Evolutionary conservation across 768 basidiomycete species (phyloP), one percentile per base, ranked within the genome.

Genomic region (Phaeolepiota aurea): DNA sequence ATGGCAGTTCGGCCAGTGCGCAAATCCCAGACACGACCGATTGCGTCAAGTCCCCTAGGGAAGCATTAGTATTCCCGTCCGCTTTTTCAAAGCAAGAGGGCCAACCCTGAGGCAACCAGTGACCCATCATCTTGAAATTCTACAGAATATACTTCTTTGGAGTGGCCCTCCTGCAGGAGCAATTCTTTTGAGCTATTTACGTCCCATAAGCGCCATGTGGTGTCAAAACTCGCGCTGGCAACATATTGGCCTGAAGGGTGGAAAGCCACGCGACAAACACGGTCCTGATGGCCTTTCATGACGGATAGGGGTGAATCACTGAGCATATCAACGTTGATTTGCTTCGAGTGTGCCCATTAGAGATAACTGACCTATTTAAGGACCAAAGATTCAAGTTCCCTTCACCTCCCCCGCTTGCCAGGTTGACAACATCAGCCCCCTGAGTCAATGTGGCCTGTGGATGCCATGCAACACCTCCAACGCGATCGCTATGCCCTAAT

Each of bases 401-500:
- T 57, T 99, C 96, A 11, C 84, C 92, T 3, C 84, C 94, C 28
- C 92, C 89, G 45, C 90, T 94, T 2, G 78, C 93, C 38, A 99
- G 69, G 57, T 96, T 97, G 11, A 88, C 82, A 1, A 70, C 40
- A 46, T 77, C 66, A 55, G 75, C 62, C 40, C 69, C 57, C 57
- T 82, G 77, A 37, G 81, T 59, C 11, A 93, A 54, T 0, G 93
- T 96, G 13, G 94, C 93, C 52, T 81, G 68, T 1, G 96, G 96
- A 67, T 99, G 93, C 96, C 96, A 99, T 28, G 93, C 92, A 33
- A 97, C 82, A 14, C 96, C 96, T 37, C 96, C 91, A 20, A 98
- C 82, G 38, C 86, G 81, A 54, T 98, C 94, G 25, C 69, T 75
- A 53, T 97, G 93, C 4, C 88, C 90, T 89, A 48, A 4, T 14